Evolutionary conservation across 257 asterid species (phyloP).

Genomic region (Prunella vulgaris): DNA sequence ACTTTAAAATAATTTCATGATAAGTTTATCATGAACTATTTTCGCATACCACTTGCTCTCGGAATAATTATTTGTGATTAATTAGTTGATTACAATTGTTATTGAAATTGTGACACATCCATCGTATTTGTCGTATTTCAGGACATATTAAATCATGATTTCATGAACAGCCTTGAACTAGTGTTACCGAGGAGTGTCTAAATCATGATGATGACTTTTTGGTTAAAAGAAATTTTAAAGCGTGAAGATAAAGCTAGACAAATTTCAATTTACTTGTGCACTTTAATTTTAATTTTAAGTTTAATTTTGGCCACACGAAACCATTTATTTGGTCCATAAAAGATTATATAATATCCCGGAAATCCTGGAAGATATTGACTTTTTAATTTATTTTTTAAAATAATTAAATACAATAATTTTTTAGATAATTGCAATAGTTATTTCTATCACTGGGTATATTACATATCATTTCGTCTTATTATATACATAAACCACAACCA

Average conservation of each 20-base stretch:
- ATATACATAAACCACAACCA: too few species aligned
- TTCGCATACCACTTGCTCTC: too few species aligned
- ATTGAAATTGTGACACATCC: background rate
- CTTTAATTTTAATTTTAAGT: too few species aligned
- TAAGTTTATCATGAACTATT: too few species aligned
- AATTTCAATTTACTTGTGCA: background rate
- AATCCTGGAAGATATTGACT: constrained; percentile 27
- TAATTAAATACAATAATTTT: too few species aligned
- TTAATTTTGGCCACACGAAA: constrained; percentile 2
- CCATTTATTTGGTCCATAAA: constrained; percentile 11
- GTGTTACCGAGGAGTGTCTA: background rate
- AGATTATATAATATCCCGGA: constrained; percentile 24
- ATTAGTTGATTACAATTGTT: too few species aligned
- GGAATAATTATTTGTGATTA: too few species aligned
- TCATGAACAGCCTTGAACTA: constrained; percentile 16
- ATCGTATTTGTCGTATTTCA: background rate
- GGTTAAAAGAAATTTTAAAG: background rate
- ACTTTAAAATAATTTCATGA: too few species aligned
- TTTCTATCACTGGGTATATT: too few species aligned
- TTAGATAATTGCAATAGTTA: too few species aligned
- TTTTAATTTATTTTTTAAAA: too few species aligned
- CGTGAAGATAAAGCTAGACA: constrained; percentile 1
- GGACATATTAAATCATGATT: background rate
- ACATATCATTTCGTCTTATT: too few species aligned
- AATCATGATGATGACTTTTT: background rate